Conservation (phyloP, 2,329 filamentous ascomycete genomes). For the Apiospora hydei region DNA sequence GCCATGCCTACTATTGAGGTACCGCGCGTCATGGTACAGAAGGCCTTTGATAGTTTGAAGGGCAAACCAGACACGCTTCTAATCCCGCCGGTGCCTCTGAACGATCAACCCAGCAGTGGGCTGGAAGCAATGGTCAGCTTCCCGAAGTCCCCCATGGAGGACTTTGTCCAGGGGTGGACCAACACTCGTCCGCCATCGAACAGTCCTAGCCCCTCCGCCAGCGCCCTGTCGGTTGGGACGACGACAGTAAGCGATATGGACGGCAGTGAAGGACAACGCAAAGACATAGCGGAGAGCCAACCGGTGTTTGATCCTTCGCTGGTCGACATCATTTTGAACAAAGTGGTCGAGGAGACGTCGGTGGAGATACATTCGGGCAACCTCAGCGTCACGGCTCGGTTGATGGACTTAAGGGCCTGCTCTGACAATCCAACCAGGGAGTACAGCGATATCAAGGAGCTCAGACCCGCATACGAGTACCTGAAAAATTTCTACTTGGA, state of each 20-base stretch:
- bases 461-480: background rate
- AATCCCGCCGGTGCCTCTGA: background rate
- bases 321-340: background rate
- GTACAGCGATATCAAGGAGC: conserved; percentile 8
- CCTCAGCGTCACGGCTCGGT: conserved; percentile 7
- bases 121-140: background rate
- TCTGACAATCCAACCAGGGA: background rate
- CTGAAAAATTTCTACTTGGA: background rate
- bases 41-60: background rate
- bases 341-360: background rate
- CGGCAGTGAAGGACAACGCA: background rate
- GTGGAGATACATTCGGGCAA: background rate
- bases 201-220: background rate
- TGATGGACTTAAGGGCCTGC: background rate
- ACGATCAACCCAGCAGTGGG: background rate
- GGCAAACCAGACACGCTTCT: background rate
- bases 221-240: background rate
- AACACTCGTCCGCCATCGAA: background rate
- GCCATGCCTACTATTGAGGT: background rate
- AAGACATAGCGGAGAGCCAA: background rate
- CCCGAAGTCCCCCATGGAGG: background rate
- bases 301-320: background rate
- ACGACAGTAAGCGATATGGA: no score
- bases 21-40: background rate
- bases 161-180: background rate